phyloP scores from a whole-genome alignment of 257 asterid genomes.

The Lycium barbarum region DNA sequence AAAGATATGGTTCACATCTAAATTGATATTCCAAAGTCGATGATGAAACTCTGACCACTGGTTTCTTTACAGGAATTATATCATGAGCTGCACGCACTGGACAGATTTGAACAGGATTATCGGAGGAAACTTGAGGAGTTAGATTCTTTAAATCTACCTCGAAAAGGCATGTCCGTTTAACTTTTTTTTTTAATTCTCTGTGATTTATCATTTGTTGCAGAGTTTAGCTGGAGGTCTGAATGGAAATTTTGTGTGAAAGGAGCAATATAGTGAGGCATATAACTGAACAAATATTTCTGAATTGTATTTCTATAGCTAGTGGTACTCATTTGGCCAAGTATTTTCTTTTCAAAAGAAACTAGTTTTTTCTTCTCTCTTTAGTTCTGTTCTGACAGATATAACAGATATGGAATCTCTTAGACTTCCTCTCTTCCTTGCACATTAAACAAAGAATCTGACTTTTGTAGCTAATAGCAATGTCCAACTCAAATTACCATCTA shows the following conservation, averaged over 20 bases:
- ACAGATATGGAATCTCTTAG: neutral
- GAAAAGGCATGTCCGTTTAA: conserved; percentile 60
- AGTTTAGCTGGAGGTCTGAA: conserved; percentile 1
- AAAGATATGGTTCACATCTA: neutral
- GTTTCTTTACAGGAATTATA: conserved; percentile 79
- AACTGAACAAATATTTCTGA: neutral
- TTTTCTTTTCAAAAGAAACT: neutral
- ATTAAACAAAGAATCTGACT: neutral
- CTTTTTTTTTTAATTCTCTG: neutral
- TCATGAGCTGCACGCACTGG: conserved; percentile 93
- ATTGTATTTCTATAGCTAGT: neutral
- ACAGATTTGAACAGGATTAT: conserved; percentile 93
- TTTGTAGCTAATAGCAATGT: neutral
- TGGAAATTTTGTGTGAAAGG: neutral
- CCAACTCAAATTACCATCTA: neutral
- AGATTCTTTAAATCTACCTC: conserved; percentile 85
- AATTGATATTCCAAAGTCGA: neutral
- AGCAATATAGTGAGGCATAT: neutral
- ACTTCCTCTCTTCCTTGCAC: neutral
- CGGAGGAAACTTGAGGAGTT: conserved; percentile 89
- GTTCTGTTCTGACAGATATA: neutral
- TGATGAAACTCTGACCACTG: conserved; percentile 36
- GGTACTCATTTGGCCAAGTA: neutral
- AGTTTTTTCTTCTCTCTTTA: neutral
- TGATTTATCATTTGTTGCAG: conserved; percentile 21